Conservation (phyloP, 495 filamentous ascomycete species). For the Melanomma pulvis-pyrius region DNA sequence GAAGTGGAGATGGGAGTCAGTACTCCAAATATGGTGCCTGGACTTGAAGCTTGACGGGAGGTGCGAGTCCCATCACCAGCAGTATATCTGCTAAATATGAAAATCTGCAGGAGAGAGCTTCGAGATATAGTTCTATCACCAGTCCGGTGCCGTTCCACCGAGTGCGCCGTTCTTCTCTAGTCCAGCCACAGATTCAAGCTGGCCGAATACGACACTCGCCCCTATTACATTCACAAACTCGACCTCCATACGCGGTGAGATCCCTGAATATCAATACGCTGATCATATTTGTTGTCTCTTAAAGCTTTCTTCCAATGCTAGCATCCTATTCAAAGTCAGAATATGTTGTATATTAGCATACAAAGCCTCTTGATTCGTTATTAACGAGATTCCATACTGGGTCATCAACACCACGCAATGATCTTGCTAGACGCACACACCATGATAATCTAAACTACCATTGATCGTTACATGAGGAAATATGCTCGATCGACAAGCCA, state of each 20-base stretch:
- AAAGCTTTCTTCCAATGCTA: neutral
- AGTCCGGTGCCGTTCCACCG: conserved; percentile 38
- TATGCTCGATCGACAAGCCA: too few relatives aligned
- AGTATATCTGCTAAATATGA: neutral
- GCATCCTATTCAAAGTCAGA: conserved; percentile 37
- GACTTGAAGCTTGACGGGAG: conserved; percentile 33
- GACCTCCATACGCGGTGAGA: conserved; percentile 24
- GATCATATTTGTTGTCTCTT: conserved; percentile 39
- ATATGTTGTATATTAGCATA: conserved; percentile 40
- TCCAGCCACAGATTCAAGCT: conserved; percentile 35
- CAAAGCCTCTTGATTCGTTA: conserved; percentile 40
- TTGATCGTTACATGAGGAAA: too few relatives aligned
- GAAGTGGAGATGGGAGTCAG: conserved; percentile 25
- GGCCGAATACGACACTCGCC: conserved; percentile 2
- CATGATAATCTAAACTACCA: too few relatives aligned
- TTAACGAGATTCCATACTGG: conserved; percentile 37
- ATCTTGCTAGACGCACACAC: too few relatives aligned
- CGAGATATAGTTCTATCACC: conserved; percentile 42
- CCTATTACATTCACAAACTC: neutral
- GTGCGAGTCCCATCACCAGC: neutral
- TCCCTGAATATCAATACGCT: conserved; percentile 24
- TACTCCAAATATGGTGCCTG: conserved; percentile 39
- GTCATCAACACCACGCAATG: conserved; percentile 34
- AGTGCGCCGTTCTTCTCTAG: conserved; percentile 38
- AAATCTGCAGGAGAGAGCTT: conserved; percentile 11